A percentile compares a stretch with the other conserved stretches of the same genome.
phyloP scores from a whole-genome alignment of 495 filamentous ascomycete genomes.

The Durotheca rogersii region DNA sequence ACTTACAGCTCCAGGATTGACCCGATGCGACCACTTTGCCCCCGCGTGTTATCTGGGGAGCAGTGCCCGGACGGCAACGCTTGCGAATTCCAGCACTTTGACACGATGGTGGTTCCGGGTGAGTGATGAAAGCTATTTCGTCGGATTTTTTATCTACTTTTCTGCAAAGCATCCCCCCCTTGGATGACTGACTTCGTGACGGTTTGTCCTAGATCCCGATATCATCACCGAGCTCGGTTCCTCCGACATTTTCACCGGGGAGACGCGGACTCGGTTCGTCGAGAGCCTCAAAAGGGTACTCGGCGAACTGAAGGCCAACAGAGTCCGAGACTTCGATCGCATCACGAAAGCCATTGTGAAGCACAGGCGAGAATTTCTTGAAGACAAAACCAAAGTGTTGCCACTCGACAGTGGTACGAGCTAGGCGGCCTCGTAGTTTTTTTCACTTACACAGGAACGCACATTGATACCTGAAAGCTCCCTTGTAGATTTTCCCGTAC shows the following conservation, averaged over 20 bases:
- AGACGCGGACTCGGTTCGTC: slow-evolving; percentile 71
- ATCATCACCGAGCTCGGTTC: slow-evolving; percentile 82
- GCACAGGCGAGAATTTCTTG: slow-evolving; percentile 64
- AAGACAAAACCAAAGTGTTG: slow-evolving; percentile 54
- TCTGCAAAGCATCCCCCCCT: slow-evolving; percentile 38
- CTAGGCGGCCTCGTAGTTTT: slow-evolving; percentile 38
- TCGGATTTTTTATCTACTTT: slow-evolving; percentile 22
- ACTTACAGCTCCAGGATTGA: slow-evolving; percentile 91
- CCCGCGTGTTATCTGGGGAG: slow-evolving; percentile 68
- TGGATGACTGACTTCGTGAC: slow-evolving; percentile 62
- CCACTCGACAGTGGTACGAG: slow-evolving; percentile 36
- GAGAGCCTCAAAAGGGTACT: slow-evolving; percentile 75
- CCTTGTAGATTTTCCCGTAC: slow-evolving; percentile 27
- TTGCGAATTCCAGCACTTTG: slow-evolving; percentile 75
- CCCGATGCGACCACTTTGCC: slow-evolving; percentile 68
- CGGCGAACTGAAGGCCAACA: slow-evolving; percentile 67
- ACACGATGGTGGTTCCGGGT: slow-evolving; percentile 76
- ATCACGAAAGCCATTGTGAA: slow-evolving; percentile 81
- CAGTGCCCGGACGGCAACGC: slow-evolving; percentile 73
- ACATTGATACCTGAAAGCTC: slow-evolving; percentile 11
- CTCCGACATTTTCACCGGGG: slow-evolving; percentile 66
- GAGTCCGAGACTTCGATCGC: slow-evolving; percentile 75
- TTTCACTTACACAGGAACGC: slow-evolving; percentile 28
- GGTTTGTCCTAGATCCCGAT: slow-evolving; percentile 73
- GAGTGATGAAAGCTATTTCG: slow-evolving; percentile 48